Base-by-base conservation (phyloP, 805 yeast species). In the Ogataea glucozyma region DNA sequence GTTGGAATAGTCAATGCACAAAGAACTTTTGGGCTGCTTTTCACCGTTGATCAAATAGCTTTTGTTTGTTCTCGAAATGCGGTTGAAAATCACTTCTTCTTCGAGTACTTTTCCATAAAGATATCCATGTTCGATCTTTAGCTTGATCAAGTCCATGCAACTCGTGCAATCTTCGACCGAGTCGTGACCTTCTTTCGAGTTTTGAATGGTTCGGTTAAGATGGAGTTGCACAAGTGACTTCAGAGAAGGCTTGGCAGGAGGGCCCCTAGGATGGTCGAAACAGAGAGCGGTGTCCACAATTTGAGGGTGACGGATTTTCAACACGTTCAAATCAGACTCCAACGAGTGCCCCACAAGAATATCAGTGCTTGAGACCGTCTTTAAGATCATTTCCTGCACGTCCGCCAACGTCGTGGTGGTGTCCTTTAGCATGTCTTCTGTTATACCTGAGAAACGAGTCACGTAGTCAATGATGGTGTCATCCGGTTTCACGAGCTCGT, bases 331-430 rank as follows among this genome's bases (percentile, higher is more conserved):
- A 62, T 91, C 99, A 17, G 84, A 81, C 48, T 90, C 91, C 22
- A 91, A 67, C 0, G 98, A 91, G 61, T 91, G 99, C 1, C 99
- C 98, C 40, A 91, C 76, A 17, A 91, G 58, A 11, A 82, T 71
- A 58, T 89, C 97, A 13, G 69, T 65, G 2, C 73, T 54, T n/a
- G 72, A 65, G 3, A 91, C 67, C 1, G 75, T 52, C 2, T 58
- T 49, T 2, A 76, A 38, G 5, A 93, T 44, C 53, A 73, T 68
- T 2, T 70, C 46, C 60, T 89, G 97, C 2, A 88, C 78, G 52
- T 90, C 95, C 13, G 61, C 47, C 12, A 84, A 60, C 0, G 84
- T 78, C 0, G 85, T 84, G 0, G 82, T 79, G 2, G 84, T 91
- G 33, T 69, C 73, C 12, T 61, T 54, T 6, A 93, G 69, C 54